phyloP scores from a whole-genome alignment of 2,329 filamentous ascomycete genomes.

The Penicillium sclerotigenum region DNA sequence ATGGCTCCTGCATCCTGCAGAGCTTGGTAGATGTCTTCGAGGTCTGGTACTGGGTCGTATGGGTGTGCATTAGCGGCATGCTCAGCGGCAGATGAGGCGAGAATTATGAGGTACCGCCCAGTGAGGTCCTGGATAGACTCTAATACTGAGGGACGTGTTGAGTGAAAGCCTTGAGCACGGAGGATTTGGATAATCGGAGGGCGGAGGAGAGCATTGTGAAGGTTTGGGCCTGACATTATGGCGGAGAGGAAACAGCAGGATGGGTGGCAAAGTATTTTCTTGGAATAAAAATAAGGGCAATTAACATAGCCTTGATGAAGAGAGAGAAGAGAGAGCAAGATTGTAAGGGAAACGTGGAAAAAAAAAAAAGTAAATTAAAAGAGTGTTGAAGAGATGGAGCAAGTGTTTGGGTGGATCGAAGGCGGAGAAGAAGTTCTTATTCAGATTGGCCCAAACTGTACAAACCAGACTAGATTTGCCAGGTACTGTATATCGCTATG shows the following conservation, averaged over 20 bases:
- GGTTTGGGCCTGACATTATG: conserved; percentile 48
- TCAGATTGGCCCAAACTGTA: not conserved
- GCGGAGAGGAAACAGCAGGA: not conserved
- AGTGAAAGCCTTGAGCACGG: conserved; percentile 84
- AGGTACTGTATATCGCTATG: not conserved
- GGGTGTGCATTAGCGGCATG: conserved; percentile 68
- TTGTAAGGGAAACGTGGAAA: not conserved
- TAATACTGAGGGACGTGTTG: conserved; percentile 74
- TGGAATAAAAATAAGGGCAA: not conserved
- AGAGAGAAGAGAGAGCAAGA: not conserved
- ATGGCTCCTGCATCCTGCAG: conserved; percentile 77
- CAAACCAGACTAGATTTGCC: not conserved
- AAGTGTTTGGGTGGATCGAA: conserved; percentile 5
- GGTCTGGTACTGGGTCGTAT: conserved; percentile 59
- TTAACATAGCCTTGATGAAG: not conserved
- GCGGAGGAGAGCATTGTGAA: conserved; percentile 76
- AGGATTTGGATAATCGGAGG: conserved; percentile 88
- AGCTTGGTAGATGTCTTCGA: conserved; percentile 81
- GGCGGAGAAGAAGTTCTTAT: conserved; percentile 6
- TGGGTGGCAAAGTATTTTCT: no score
- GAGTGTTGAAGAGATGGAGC: not conserved
- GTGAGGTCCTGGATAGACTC: conserved; percentile 86
- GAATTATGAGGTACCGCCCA: conserved; percentile 71
- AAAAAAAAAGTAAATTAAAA: not conserved
- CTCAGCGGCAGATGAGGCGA: conserved; percentile 68